Evolutionary conservation across 2,329 filamentous ascomycete species (phyloP).

Genomic region (Penicillium sp.): DNA sequence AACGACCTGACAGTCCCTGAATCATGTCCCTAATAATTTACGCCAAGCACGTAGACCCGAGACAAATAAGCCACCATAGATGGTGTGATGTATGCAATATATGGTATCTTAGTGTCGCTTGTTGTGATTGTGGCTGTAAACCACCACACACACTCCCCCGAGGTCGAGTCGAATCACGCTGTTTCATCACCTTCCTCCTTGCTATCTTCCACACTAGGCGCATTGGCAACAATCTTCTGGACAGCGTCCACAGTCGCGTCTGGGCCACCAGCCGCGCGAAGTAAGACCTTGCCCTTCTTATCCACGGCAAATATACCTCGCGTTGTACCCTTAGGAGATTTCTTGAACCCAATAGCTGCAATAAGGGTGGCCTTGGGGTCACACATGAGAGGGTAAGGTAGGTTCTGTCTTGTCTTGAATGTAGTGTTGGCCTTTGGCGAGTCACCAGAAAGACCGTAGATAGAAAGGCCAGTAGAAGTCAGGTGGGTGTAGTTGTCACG

Average conservation of each 20-base stretch:
- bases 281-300: slow-evolving; percentile 76
- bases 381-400: slow-evolving; percentile 85
- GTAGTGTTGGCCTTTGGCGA: slow-evolving; percentile 86
- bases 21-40: not conserved
- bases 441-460: slow-evolving; percentile 88
- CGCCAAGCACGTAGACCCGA: not conserved
- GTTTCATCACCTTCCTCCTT: slow-evolving; percentile 9
- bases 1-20: not conserved
- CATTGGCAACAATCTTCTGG: slow-evolving; percentile 62
- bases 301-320: slow-evolving; percentile 86
- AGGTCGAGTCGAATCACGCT: not conserved
- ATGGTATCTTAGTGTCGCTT: slow-evolving; percentile 2
- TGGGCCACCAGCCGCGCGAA: slow-evolving; percentile 71
- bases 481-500: slow-evolving; percentile 77
- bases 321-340: slow-evolving; percentile 72
- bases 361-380: slow-evolving; percentile 75
- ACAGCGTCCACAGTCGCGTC: slow-evolving; percentile 74
- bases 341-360: slow-evolving; percentile 82
- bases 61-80: not conserved
- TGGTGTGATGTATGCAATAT: not conserved
- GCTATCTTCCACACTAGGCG: slow-evolving; percentile 19
- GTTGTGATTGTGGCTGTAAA: not conserved
- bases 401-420: slow-evolving; percentile 87
- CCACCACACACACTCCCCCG: not conserved
- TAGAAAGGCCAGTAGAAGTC: slow-evolving; percentile 73